phyloP scores from a whole-genome alignment of 176 grass and related monocot species.

The Eremochloa ophiuroides region DNA sequence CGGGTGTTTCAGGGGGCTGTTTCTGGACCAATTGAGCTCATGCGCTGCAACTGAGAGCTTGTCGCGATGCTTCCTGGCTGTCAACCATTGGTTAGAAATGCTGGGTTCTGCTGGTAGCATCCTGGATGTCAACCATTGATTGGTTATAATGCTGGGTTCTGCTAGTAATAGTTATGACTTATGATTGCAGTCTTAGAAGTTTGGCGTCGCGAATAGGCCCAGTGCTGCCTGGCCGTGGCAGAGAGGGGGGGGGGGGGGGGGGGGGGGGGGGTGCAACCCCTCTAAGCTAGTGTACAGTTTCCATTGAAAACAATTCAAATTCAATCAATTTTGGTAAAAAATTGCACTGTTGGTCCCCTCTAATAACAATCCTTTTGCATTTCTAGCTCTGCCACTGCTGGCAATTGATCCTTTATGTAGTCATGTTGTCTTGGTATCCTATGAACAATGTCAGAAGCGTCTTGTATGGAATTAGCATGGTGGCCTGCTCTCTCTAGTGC shows the following conservation, averaged over 20 bases:
- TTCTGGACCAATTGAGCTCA: neutral
- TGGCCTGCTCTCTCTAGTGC: neutral
- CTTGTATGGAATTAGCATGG: neutral
- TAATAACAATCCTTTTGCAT: neutral
- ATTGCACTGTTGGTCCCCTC: neutral
- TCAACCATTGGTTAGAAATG: neutral
- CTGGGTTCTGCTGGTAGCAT: neutral
- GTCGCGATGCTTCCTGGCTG: neutral
- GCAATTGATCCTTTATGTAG: neutral
- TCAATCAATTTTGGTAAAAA: too few relatives aligned
- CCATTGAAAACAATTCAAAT: too few relatives aligned
- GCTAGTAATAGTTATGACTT: neutral
- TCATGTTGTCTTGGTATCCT: neutral
- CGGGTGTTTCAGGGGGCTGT: neutral
- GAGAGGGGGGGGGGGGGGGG: too few relatives aligned
- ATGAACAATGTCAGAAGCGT: neutral
- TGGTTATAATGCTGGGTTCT: neutral
- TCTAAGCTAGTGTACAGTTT: too few relatives aligned
- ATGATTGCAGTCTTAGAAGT: neutral
- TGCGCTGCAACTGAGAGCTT: neutral
- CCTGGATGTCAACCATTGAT: too few relatives aligned
- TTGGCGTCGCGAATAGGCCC: neutral
- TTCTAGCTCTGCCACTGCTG: too few relatives aligned
- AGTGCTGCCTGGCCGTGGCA: neutral
- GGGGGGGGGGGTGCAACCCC: too few relatives aligned